Evolutionary conservation across 352 stramenopile species (phyloP).

Genomic region (Globisporangium carolinianum): DNA sequence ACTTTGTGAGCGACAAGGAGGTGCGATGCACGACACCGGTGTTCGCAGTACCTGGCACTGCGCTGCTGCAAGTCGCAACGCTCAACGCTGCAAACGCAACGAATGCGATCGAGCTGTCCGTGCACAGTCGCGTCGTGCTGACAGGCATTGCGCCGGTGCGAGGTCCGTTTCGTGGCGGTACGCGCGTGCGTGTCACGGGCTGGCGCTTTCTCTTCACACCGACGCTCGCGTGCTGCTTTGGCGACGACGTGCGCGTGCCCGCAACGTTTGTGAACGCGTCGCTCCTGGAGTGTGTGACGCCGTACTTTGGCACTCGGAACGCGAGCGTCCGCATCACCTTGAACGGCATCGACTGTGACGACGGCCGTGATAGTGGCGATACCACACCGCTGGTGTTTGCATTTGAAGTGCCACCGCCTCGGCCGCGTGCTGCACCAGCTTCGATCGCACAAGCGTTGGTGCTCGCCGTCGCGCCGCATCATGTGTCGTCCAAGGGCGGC

Average conservation of each 20-base stretch:
- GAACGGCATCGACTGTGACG: conserved; percentile 56
- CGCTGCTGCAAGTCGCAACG: conserved; percentile 19
- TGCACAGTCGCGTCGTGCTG: conserved; percentile 24
- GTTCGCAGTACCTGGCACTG: conserved; percentile 9
- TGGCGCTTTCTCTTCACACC: conserved; percentile 45
- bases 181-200: conserved; percentile 30
- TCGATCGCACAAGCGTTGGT: conserved; percentile 25
- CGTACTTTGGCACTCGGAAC: conserved; percentile 16
- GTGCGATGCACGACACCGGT: conserved; percentile 23
- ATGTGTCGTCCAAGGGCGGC: conserved; percentile 24
- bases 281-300: conserved; percentile 43
- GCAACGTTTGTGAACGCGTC: conserved; percentile 66
- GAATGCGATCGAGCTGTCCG: conserved; percentile 15
- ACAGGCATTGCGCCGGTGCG: conserved; percentile 17
- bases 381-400: conserved; percentile 21
- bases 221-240: conserved; percentile 65
- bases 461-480: conserved; percentile 20
- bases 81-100: conserved; percentile 6
- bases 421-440: conserved; percentile 23
- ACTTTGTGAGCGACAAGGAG: conserved; percentile 26
- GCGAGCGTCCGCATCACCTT: conserved; percentile 35
- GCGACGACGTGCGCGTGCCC: conserved; percentile 23
- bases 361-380: conserved; percentile 43
- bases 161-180: conserved; percentile 33
- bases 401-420: conserved; percentile 24